Evolutionary conservation across 2,329 filamentous ascomycete species (phyloP).

Genomic region (Sordariomycetes sp.): DNA sequence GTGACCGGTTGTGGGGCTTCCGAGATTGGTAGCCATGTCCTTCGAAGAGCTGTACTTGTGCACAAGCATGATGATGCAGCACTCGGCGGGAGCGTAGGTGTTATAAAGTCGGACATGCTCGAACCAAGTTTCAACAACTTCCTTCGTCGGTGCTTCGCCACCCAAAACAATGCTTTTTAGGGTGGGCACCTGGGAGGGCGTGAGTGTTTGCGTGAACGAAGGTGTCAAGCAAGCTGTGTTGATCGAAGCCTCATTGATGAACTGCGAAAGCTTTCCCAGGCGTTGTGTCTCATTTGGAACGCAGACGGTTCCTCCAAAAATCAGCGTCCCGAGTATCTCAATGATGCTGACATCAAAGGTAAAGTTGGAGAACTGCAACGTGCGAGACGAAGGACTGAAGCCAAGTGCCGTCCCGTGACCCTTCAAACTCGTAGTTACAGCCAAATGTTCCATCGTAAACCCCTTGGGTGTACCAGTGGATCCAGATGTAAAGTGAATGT

Average conservation of each 20-base stretch:
- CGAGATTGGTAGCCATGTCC: conserved; percentile 1
- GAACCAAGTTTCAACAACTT: conserved; percentile 7
- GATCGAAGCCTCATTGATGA: neutral
- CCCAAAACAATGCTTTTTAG: conserved; percentile 9
- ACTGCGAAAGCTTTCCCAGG: neutral
- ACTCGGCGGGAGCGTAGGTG: conserved; percentile 30
- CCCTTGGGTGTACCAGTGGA: conserved; percentile 12
- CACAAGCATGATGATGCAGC: conserved; percentile 13
- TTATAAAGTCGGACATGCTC: conserved; percentile 23
- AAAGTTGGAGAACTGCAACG: conserved; percentile 3
- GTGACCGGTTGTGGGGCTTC: conserved; percentile 2
- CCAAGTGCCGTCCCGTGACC: conserved; percentile 17
- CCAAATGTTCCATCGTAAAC: conserved; percentile 9
- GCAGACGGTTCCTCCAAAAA: neutral
- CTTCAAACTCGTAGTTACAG: conserved; percentile 7
- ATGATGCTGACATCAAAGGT: conserved; percentile 2
- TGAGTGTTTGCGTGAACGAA: neutral
- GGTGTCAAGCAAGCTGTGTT: conserved; percentile 1
- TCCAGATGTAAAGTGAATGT: conserved; percentile 11
- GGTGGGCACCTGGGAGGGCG: conserved; percentile 3
- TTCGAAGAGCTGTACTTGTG: neutral
- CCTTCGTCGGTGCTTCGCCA: conserved; percentile 20
- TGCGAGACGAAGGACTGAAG: conserved; percentile 1
- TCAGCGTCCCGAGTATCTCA: conserved; percentile 2
- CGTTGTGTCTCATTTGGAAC: neutral